Evolutionary conservation across 2,329 filamentous ascomycete genomes (phyloP).

Genomic region (Colletotrichum endophyticum): DNA sequence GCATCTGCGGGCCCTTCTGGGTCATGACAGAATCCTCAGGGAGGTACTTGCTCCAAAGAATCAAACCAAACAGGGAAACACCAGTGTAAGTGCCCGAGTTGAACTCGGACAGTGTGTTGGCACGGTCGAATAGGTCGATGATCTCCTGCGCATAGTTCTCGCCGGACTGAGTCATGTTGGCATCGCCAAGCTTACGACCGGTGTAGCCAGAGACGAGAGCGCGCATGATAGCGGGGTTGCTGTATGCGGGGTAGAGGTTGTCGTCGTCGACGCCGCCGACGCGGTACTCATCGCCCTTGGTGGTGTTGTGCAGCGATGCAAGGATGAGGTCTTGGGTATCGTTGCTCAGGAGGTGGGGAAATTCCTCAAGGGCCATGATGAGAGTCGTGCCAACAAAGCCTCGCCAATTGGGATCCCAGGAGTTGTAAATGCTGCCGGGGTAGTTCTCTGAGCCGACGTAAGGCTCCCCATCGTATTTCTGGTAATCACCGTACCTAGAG

Average conservation of each 20-base stretch:
- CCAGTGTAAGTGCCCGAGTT: constrained; percentile 69
- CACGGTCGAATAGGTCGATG: constrained; percentile 59
- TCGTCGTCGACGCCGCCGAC: constrained; percentile 65
- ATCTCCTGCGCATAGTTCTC: constrained; percentile 61
- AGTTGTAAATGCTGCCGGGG: constrained; percentile 55
- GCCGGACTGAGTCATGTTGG: constrained; percentile 63
- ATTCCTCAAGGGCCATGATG: constrained; percentile 65
- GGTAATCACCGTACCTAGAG: constrained; percentile 53
- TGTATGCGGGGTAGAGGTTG: constrained; percentile 67
- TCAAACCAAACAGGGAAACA: constrained; percentile 63
- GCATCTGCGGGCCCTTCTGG: constrained; percentile 54
- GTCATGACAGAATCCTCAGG: constrained; percentile 58
- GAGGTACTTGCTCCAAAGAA: constrained; percentile 65
- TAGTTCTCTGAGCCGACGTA: constrained; percentile 58
- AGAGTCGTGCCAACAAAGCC: constrained; percentile 66
- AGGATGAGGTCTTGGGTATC: constrained; percentile 49
- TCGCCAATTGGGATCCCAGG: constrained; percentile 70
- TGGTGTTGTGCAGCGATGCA: constrained; percentile 58
- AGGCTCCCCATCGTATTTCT: constrained; percentile 61
- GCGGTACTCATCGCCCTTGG: constrained; percentile 64
- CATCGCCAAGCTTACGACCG: constrained; percentile 55
- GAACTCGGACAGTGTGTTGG: constrained; percentile 65
- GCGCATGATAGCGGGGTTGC: constrained; percentile 67
- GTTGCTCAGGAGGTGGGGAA: constrained; percentile 46
- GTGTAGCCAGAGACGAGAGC: constrained; percentile 65